Percentiles rank a stretch among this genome's conserved stretches.
Evolutionary conservation across 208 protist species (phyloP).

Genomic region (Ichthyophonus hoferi): DNA sequence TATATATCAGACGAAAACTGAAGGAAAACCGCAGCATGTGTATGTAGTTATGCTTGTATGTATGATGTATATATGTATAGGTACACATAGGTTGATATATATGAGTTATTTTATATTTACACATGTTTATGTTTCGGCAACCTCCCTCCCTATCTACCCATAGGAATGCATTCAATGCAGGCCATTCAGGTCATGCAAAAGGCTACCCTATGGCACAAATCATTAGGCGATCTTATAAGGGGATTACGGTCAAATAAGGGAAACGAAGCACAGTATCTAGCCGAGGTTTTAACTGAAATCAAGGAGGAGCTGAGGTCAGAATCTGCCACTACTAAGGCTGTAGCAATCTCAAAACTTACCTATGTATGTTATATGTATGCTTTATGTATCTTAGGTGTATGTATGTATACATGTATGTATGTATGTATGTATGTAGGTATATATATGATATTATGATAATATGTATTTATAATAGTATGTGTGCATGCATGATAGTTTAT

Average conservation of each 20-base stretch:
- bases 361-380: conserved; percentile 82
- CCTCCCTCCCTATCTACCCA: neutral
- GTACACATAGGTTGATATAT: too few relatives aligned
- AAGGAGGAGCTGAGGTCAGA: conserved; percentile 81
- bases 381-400: too few relatives aligned
- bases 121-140: neutral
- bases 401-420: too few relatives aligned
- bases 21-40: neutral
- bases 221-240: conserved; percentile 83
- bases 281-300: conserved; percentile 80
- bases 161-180: neutral
- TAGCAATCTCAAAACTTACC: conserved; percentile 89
- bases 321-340: conserved; percentile 79
- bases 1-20: neutral
- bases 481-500: too few relatives aligned
- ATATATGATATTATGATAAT: too few relatives aligned
- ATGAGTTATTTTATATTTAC: neutral
- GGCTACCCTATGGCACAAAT: conserved; percentile 42
- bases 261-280: conserved; percentile 80
- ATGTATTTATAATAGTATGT: too few relatives aligned
- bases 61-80: neutral
- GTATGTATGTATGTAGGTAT: too few relatives aligned
- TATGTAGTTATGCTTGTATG: neutral
- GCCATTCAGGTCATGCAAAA: neutral
- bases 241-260: conserved; percentile 80